These are phyloP conservation scores for Pythium biforme DNA, from an alignment of 352 stramenopile species.

Conservation along the genomic window DNA sequence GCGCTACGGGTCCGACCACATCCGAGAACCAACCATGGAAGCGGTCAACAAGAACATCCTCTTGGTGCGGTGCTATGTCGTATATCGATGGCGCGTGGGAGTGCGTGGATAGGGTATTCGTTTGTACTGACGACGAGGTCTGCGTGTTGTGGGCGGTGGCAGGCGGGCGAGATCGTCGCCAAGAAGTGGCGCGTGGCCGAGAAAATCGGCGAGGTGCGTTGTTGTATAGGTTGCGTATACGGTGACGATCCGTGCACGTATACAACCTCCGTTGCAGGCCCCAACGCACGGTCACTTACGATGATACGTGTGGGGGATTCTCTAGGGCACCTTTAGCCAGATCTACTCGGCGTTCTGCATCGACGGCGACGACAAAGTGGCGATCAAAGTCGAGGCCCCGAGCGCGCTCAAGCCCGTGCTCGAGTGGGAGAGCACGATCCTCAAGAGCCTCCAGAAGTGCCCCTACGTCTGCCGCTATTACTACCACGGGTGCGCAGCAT, in stretches of 20 bases:
- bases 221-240: neutral
- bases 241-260: neutral
- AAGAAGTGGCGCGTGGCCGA: conserved; percentile 84
- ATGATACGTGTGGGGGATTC: neutral
- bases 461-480: conserved; percentile 83
- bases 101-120: neutral
- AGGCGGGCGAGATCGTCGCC: conserved; percentile 82
- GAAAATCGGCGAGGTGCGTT: conserved; percentile 81
- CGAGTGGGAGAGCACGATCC: conserved; percentile 87
- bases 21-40: conserved; percentile 37
- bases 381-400: conserved; percentile 84
- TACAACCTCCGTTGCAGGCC: neutral
- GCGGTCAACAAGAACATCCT: conserved; percentile 84
- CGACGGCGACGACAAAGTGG: conserved; percentile 70
- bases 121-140: neutral
- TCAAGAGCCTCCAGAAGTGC: conserved; percentile 83
- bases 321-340: conserved; percentile 83
- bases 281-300: too few species aligned
- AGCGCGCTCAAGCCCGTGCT: conserved; percentile 86
- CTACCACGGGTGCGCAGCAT: conserved; percentile 54
- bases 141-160: neutral
- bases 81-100: neutral
- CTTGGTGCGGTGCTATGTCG: conserved; percentile 40
- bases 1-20: neutral
- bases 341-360: conserved; percentile 86